Evolutionary conservation across 306 rosid genomes (phyloP).

Genomic region (Glycyrrhiza uralensis): DNA sequence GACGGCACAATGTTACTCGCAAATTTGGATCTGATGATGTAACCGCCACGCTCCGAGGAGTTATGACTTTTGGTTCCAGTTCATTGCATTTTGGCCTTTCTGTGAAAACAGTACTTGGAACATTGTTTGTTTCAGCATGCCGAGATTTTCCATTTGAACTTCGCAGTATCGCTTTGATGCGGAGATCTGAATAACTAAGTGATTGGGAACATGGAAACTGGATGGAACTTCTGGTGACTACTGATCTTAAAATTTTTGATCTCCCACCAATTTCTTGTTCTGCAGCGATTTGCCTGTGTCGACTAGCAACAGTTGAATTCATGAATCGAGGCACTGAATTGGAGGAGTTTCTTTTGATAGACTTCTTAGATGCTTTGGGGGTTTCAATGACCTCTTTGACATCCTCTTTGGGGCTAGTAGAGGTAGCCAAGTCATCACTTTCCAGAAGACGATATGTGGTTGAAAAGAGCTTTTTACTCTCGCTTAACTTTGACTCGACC

Average conservation of each 20-base stretch:
- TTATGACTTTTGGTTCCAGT: constrained; percentile 35
- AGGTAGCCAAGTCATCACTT: constrained; percentile 29
- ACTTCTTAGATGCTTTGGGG: constrained; percentile 42
- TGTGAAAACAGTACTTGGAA: constrained; percentile 25
- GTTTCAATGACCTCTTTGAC: constrained; percentile 43
- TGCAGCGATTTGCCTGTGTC: constrained; percentile 64
- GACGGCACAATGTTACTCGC: constrained; percentile 47
- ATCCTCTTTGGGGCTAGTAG: constrained; percentile 40
- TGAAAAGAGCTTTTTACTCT: constrained; percentile 47
- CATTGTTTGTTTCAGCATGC: constrained; percentile 41
- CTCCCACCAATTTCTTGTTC: constrained; percentile 47
- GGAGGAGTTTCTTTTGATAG: constrained; percentile 29
- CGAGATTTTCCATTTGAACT: constrained; percentile 50
- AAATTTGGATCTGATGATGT: constrained; percentile 66
- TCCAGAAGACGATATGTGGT: constrained; percentile 31
- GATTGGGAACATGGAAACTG: constrained; percentile 79
- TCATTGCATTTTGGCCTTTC: constrained; percentile 60
- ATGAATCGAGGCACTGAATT: constrained; percentile 84
- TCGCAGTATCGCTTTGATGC: constrained; percentile 51
- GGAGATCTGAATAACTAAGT: constrained; percentile 57
- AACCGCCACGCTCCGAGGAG: constrained; percentile 47
- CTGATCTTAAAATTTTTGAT: constrained; percentile 50
- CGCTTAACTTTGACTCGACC: constrained; percentile 44
- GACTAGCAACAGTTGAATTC: constrained; percentile 92
- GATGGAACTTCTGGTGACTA: constrained; percentile 51